Evolutionary conservation across 2,329 filamentous ascomycete species (phyloP).

Genomic region (Leptographium lundbergii): DNA sequence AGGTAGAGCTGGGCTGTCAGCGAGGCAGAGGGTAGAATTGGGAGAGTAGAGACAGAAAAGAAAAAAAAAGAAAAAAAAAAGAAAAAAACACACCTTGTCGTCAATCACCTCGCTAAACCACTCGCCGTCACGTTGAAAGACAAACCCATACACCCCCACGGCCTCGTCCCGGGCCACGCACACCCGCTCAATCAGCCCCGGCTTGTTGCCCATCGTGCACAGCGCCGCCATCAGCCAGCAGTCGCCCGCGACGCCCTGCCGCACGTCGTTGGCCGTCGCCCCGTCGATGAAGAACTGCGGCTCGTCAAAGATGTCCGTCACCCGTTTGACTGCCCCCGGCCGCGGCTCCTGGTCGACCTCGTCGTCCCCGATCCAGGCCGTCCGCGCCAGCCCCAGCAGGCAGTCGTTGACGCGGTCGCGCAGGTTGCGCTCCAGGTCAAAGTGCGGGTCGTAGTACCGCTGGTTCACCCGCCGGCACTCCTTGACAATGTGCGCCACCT

Average conservation of each 20-base stretch:
- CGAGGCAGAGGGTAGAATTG: not conserved
- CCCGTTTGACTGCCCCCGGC: conserved; percentile 51
- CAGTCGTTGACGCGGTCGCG: conserved; percentile 43
- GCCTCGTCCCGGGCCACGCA: conserved; percentile 62
- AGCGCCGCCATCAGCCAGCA: conserved; percentile 80
- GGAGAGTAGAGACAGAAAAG: not conserved
- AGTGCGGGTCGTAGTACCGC: conserved; percentile 77
- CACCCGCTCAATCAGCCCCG: conserved; percentile 56
- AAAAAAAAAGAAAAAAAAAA: not conserved
- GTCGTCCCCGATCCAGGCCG: not conserved
- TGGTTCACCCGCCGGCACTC: conserved; percentile 68
- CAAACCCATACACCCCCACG: conserved; percentile 74
- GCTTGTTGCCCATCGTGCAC: conserved; percentile 63
- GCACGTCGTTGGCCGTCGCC: conserved; percentile 63
- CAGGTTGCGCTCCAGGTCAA: conserved; percentile 69
- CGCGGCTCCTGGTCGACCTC: conserved; percentile 16
- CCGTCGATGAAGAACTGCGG: conserved; percentile 70
- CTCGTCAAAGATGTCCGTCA: conserved; percentile 62
- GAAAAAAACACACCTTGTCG: conserved; percentile 25
- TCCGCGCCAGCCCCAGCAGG: conserved; percentile 20
- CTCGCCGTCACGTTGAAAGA: conserved; percentile 70
- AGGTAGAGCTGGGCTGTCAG: conserved; percentile 29
- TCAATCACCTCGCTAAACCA: conserved; percentile 51
- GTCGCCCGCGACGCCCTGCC: conserved; percentile 66
- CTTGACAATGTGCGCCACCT: conserved; percentile 46